Conservation (phyloP, 2,329 filamentous ascomycete species). For the Aspergillus ruber region DNA sequence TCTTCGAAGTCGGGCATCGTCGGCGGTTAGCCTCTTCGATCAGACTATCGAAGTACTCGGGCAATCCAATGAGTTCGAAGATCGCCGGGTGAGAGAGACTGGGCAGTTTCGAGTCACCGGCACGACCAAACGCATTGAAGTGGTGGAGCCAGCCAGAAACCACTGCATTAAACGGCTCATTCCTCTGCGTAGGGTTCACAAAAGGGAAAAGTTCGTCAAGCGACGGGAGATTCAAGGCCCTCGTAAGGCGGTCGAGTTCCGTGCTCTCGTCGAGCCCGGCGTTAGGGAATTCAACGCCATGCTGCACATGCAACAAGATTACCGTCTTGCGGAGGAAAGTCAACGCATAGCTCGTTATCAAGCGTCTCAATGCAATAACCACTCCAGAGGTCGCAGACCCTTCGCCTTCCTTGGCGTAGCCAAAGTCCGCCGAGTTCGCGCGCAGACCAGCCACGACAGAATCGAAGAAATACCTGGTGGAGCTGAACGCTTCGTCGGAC, state of each 20-base stretch:
- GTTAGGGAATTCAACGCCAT: conserved; percentile 78
- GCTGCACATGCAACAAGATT: conserved; percentile 79
- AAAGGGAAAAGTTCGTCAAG: conserved; percentile 71
- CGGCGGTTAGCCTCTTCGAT: conserved; percentile 85
- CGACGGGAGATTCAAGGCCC: conserved; percentile 66
- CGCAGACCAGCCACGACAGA: conserved; percentile 32
- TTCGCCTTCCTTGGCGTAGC: conserved; percentile 33
- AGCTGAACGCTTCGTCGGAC: conserved; percentile 21
- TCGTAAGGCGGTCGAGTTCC: conserved; percentile 76
- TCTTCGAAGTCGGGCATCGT: conserved; percentile 81
- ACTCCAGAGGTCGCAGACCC: conserved; percentile 26
- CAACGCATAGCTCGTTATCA: conserved; percentile 75
- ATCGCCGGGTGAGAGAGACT: conserved; percentile 76
- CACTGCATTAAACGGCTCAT: conserved; percentile 43
- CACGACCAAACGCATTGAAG: conserved; percentile 30
- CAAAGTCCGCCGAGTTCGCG: conserved; percentile 30
- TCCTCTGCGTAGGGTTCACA: conserved; percentile 38
- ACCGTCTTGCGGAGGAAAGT: conserved; percentile 79
- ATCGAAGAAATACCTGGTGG: conserved; percentile 32
- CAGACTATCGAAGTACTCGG: conserved; percentile 83
- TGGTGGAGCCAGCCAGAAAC: conserved; percentile 65
- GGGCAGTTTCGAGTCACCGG: conserved; percentile 33
- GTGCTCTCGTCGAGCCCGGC: conserved; percentile 61
- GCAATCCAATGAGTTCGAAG: conserved; percentile 87
- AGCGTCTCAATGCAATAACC: conserved; percentile 27